A percentile compares a stretch with the other conserved stretches of the same genome.
phyloP scores from a whole-genome alignment of 306 rosid genomes.

The Vachellia collinsii region DNA sequence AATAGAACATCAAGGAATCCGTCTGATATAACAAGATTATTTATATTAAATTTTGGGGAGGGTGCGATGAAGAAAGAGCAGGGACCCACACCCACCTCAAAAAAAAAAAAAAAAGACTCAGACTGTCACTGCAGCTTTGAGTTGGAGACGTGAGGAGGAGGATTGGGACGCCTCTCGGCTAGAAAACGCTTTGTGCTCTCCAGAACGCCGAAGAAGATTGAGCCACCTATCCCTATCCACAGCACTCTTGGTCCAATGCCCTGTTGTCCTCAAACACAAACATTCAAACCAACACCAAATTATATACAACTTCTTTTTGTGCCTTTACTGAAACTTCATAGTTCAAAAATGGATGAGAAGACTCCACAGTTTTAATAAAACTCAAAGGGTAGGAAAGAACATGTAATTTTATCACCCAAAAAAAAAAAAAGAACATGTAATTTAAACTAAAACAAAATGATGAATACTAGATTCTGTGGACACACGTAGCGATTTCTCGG shows the following conservation, averaged over 20 bases:
- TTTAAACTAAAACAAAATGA: not conserved
- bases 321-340: not conserved
- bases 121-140: conserved; percentile 14
- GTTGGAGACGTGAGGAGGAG: conserved; percentile 20
- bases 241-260: conserved; percentile 80
- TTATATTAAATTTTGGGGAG: not conserved
- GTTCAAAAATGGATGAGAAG: not conserved
- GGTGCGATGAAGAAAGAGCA: not conserved
- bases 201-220: conserved; percentile 77
- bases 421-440: not conserved
- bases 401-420: too few relatives aligned
- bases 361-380: not conserved
- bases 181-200: conserved; percentile 73
- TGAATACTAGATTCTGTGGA: conserved; percentile 20
- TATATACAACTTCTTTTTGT: not conserved
- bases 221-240: conserved; percentile 89
- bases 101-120: not conserved
- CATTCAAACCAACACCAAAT: not conserved
- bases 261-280: conserved; percentile 50
- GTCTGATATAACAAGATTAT: not conserved
- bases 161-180: conserved; percentile 54
- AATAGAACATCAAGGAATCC: too few relatives aligned
- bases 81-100: not conserved
- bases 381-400: not conserved
- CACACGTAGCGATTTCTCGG: not conserved